Conservation (phyloP, 2,329 filamentous ascomycete genomes). For the Aspergillus aculeatus region DNA sequence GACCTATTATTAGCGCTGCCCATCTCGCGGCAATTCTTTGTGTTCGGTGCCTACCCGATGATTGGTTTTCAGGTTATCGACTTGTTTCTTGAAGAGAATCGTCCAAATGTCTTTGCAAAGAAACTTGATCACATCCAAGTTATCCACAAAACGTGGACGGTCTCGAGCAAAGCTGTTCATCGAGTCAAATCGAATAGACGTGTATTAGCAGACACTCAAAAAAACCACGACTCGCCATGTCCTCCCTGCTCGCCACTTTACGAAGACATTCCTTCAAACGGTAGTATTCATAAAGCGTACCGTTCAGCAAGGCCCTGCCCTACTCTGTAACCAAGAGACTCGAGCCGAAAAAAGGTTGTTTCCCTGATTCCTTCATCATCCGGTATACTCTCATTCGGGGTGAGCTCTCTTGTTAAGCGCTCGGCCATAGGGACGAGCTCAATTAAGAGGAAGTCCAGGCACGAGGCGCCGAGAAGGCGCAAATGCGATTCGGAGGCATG, state of each 20-base stretch:
- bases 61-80: slow-evolving; percentile 98
- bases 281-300: slow-evolving; percentile 45
- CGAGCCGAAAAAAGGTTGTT: slow-evolving; percentile 79
- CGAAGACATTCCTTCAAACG: neutral
- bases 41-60: slow-evolving; percentile 63
- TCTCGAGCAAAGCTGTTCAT: slow-evolving; percentile 51
- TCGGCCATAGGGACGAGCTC: slow-evolving; percentile 95
- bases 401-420: slow-evolving; percentile 72
- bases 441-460: slow-evolving; percentile 91
- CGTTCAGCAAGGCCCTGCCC: slow-evolving; percentile 89
- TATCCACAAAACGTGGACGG: slow-evolving; percentile 83
- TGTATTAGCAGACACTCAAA: neutral
- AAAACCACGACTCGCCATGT: neutral
- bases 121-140: slow-evolving; percentile 95
- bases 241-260: neutral
- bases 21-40: neutral
- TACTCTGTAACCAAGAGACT: slow-evolving; percentile 84
- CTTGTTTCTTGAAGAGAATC: slow-evolving; percentile 90
- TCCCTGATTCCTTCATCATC: slow-evolving; percentile 74
- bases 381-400: slow-evolving; percentile 27
- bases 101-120: slow-evolving; percentile 98
- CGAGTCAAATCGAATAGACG: neutral
- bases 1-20: slow-evolving; percentile 4
- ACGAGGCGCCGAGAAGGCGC: slow-evolving; percentile 76
- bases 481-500: slow-evolving; percentile 68